Base-by-base conservation (phyloP, 768 basidiomycete genomes). In the Rhodotorula taiwanensis region DNA sequence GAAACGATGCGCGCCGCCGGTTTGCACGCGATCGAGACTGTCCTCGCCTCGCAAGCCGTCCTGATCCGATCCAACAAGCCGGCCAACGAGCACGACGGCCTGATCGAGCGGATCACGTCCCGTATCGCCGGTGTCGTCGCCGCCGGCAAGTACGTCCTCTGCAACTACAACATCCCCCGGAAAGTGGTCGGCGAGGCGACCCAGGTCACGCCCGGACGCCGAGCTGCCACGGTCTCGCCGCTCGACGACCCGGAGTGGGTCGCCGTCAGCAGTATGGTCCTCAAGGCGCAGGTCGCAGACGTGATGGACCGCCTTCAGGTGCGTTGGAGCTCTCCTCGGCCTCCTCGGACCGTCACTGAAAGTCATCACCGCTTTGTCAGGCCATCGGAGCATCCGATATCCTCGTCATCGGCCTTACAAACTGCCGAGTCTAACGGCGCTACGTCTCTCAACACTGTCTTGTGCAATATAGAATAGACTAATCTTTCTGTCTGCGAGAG, bases 1-100 rank as follows among this genome's bases (percentile, higher is more conserved):
- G 95, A 99, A 72, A 99, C 95, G 13, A 99, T 99, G 95, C 89
- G 94, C 39, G 95, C 94, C 30, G 93, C 93, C 1, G 95, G 94
- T 42, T 80, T 98, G 58, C 88, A 88, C 75, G 84, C 94, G 44
- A 97, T 99, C 72, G 87, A 85, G 20, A 97, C 91, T 15, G 75
- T 99, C 16, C 82, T 99, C 58, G 76, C 85, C 44, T 83, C 86
- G 1, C 87, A 99, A 77, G 93, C 94, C 16, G 89, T 97, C 56
- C 83, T 99, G 41, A 95, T 99, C 80, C 87, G 84, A 66, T 89
- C 77, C 21, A 58, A 67, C 25, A 71, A 63, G 39, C 78, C 71
- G 55, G 81, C 85, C 64, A 80, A 84, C 4, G 77, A 83, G 16
- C 80, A 86, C 60, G 78, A 78, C 7, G 79, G 83, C 1, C 79